Conservation (phyloP, 2,329 filamentous ascomycete species). For the Chaetomiaceae sp. region DNA sequence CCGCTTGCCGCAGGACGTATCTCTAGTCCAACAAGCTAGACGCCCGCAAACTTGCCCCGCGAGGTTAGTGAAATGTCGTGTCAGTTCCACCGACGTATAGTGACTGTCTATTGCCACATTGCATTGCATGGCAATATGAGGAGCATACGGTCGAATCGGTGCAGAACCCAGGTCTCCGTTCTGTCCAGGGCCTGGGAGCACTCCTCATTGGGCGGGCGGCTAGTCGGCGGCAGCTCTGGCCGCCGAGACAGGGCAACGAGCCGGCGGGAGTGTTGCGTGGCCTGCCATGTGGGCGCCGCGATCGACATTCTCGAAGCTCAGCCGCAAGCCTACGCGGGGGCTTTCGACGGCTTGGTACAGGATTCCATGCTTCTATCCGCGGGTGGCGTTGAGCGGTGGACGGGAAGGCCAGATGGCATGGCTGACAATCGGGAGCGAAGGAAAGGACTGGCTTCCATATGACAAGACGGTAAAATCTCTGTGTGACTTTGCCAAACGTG, state of each 20-base stretch:
- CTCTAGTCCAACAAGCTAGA: too few relatives aligned
- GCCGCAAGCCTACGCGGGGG: slow-evolving; percentile 3
- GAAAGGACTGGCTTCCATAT: too few relatives aligned
- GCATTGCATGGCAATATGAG: slow-evolving; percentile 2
- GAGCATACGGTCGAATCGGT: not conserved
- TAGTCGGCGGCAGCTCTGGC: too few relatives aligned
- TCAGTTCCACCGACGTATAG: not conserved
- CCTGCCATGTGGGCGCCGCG: slow-evolving; percentile 7
- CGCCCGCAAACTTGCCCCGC: too few relatives aligned
- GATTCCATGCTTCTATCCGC: slow-evolving; percentile 17
- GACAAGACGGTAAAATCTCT: not conserved
- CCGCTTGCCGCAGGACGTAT: too few relatives aligned
- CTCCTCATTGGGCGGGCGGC: too few relatives aligned
- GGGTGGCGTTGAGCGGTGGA: not conserved
- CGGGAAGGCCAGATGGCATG: not conserved
- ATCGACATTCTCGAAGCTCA: slow-evolving; percentile 19
- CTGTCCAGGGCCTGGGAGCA: too few relatives aligned
- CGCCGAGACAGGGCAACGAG: too few relatives aligned
- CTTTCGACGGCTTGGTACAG: slow-evolving; percentile 10
- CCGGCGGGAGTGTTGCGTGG: not conserved
- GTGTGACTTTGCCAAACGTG: too few relatives aligned
- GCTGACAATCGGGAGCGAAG: not conserved
- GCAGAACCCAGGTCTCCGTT: too few relatives aligned
- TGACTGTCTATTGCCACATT: not conserved
- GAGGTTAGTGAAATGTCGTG: not conserved